These are phyloP conservation scores for Penicillium argentinense DNA, from an alignment of 495 filamentous ascomycete genomes.

Conservation along the genomic window DNA sequence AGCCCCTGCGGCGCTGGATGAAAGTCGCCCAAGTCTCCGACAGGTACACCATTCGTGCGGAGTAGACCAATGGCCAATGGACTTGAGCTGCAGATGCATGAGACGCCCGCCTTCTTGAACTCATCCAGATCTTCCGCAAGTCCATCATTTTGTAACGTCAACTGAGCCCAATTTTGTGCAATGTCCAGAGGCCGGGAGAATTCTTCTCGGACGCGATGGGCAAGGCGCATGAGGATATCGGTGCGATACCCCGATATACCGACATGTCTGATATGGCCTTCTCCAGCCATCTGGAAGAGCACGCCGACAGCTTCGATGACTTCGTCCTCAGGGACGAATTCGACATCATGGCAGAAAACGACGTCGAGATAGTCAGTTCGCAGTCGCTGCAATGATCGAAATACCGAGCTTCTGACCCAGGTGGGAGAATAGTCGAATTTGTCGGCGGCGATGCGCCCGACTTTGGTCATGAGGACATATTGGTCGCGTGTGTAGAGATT, in stretches of 20 bases:
- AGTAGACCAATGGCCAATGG: conserved; percentile 79
- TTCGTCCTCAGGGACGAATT: conserved; percentile 56
- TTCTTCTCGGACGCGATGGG: conserved; percentile 58
- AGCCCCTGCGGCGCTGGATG: conserved; percentile 73
- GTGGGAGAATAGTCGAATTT: conserved; percentile 58
- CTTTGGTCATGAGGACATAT: conserved; percentile 62
- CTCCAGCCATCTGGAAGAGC: conserved; percentile 65
- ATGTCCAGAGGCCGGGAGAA: conserved; percentile 80
- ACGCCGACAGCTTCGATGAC: conserved; percentile 56
- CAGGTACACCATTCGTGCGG: conserved; percentile 65
- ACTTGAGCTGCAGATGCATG: conserved; percentile 76
- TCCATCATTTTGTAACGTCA: conserved; percentile 75
- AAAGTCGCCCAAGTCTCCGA: conserved; percentile 69
- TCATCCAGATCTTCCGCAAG: conserved; percentile 54
- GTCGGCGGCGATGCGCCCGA: conserved; percentile 49
- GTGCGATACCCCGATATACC: conserved; percentile 84
- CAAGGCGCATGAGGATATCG: conserved; percentile 59
- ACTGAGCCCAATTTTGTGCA: conserved; percentile 80
- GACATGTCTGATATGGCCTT: conserved; percentile 67
- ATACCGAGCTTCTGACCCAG: conserved; percentile 53
- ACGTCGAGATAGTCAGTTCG: conserved; percentile 58
- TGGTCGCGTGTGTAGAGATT: conserved; percentile 45
- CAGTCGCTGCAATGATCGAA: conserved; percentile 49
- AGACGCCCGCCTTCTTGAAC: conserved; percentile 64
- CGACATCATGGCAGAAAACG: conserved; percentile 66